A percentile compares a stretch with the other conserved stretches of the same genome.
These are phyloP conservation scores for Huiozyma naganishii DNA, from an alignment of 805 yeast genomes.

Conservation along the genomic window DNA sequence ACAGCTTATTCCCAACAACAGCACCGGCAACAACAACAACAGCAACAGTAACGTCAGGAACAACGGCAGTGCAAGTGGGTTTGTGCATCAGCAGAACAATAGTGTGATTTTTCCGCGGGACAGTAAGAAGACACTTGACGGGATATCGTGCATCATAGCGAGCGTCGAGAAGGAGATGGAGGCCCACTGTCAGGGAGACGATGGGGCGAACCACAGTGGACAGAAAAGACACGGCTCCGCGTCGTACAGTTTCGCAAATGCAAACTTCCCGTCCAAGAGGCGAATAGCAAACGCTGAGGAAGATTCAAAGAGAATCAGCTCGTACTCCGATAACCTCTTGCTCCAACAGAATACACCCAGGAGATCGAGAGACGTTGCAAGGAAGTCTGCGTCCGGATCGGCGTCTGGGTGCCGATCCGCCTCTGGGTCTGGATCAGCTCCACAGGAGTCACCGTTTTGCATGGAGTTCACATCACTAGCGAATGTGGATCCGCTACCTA, in stretches of 20 bases:
- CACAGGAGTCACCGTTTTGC: too few relatives aligned
- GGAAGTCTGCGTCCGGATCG: background rate
- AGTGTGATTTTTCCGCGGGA: too few relatives aligned
- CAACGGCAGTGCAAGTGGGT: background rate
- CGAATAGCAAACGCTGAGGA: constrained; percentile 12
- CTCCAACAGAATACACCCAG: background rate
- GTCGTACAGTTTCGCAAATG: constrained; percentile 9
- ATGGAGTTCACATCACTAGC: too few relatives aligned
- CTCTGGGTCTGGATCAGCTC: too few relatives aligned
- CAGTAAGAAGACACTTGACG: background rate
- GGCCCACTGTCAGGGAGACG: background rate
- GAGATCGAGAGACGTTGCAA: background rate
- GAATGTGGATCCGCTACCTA: too few relatives aligned
- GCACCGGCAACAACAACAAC: background rate
- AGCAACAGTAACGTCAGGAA: background rate
- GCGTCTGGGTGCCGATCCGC: too few relatives aligned
- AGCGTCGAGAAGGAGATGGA: too few relatives aligned
- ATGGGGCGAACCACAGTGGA: constrained; percentile 3
- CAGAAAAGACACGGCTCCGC: constrained; percentile 20
- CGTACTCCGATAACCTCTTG: background rate
- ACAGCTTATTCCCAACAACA: background rate
- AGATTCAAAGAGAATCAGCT: constrained; percentile 1
- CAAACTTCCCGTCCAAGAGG: constrained; percentile 10
- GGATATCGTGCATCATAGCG: background rate
- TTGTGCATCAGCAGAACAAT: background rate